phyloP scores from a whole-genome alignment of 352 stramenopile genomes.

The Phytophthora hibernalis region DNA sequence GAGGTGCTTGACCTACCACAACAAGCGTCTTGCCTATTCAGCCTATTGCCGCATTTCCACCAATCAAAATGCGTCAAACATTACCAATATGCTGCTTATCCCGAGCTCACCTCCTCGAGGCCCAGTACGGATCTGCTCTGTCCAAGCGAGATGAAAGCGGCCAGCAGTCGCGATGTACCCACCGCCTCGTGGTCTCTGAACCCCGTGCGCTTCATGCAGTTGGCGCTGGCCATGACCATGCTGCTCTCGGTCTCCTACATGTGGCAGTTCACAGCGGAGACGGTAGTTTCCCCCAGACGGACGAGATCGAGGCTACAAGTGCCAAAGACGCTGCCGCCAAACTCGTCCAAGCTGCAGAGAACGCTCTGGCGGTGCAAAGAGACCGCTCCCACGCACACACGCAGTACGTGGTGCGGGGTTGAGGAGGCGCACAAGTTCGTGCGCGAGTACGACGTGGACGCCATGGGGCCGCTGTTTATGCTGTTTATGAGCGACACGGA shows the following conservation, averaged over 20 bases:
- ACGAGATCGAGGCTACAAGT: conserved; percentile 22
- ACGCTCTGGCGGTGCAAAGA: conserved; percentile 34
- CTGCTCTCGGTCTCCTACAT: conserved; percentile 77
- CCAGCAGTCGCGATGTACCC: conserved; percentile 16
- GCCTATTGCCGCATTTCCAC: background rate
- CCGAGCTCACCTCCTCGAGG: conserved; percentile 11
- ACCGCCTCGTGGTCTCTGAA: conserved; percentile 32
- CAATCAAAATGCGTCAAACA: background rate
- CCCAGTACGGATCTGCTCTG: conserved; percentile 13
- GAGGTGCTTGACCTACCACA: no score
- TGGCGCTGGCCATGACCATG: conserved; percentile 61
- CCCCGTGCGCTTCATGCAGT: conserved; percentile 77
- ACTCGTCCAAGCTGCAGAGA: conserved; percentile 27
- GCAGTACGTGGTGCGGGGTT: conserved; percentile 65
- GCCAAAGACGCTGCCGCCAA: conserved; percentile 37
- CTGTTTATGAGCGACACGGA: conserved; percentile 81
- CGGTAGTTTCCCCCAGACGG: conserved; percentile 27
- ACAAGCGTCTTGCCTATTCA: no score
- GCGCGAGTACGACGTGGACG: conserved; percentile 72
- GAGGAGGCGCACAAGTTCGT: conserved; percentile 77
- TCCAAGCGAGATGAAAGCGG: conserved; percentile 28
- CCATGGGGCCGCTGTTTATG: conserved; percentile 73
- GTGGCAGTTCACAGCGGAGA: conserved; percentile 67
- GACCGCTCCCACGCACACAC: conserved; percentile 62
- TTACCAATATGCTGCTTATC: conserved; percentile 8